phyloP scores from a whole-genome alignment of 2,329 filamentous ascomycete species.

The Apiospora sp. region DNA sequence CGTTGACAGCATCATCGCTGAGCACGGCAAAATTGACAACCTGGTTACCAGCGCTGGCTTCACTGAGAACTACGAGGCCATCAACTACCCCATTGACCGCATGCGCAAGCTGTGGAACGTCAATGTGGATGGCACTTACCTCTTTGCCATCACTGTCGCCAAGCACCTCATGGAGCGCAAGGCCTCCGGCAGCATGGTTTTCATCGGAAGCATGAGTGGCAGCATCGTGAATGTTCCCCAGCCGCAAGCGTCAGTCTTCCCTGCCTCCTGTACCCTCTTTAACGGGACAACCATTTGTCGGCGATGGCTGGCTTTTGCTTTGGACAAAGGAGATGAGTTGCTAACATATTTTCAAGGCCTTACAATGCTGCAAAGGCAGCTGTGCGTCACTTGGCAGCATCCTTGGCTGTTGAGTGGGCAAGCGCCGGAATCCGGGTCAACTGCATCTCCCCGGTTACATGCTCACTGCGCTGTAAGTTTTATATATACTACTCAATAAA shows the following conservation, averaged over 20 bases:
- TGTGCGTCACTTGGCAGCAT: constrained; percentile 85
- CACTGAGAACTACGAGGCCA: constrained; percentile 93
- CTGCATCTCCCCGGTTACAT: constrained; percentile 95
- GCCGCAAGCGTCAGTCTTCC: constrained; percentile 72
- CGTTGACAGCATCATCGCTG: constrained; percentile 71
- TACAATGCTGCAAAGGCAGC: constrained; percentile 96
- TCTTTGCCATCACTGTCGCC: constrained; percentile 85
- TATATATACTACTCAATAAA: constrained; percentile 30
- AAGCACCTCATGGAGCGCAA: constrained; percentile 88
- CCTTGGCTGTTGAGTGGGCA: constrained; percentile 94
- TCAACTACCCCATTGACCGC: constrained; percentile 88
- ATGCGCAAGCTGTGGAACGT: constrained; percentile 94
- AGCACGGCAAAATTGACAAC: constrained; percentile 86
- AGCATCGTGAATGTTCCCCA: constrained; percentile 95
- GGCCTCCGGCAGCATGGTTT: constrained; percentile 83
- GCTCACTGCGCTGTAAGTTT: constrained; percentile 85
- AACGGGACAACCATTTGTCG: neutral
- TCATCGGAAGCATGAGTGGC: constrained; percentile 96
- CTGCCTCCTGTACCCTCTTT: neutral
- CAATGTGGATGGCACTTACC: constrained; percentile 91
- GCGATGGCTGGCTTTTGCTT: neutral
- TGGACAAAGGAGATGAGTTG: neutral
- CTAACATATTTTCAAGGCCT: constrained; percentile 56
- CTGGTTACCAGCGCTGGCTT: constrained; percentile 97
- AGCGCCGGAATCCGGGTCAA: constrained; percentile 89